Percentiles rank a stretch among this genome's conserved stretches.
These are phyloP conservation scores for Isoetes taiwanensis DNA, from an alignment of 75 land plant genomes.

Conservation along the genomic window DNA sequence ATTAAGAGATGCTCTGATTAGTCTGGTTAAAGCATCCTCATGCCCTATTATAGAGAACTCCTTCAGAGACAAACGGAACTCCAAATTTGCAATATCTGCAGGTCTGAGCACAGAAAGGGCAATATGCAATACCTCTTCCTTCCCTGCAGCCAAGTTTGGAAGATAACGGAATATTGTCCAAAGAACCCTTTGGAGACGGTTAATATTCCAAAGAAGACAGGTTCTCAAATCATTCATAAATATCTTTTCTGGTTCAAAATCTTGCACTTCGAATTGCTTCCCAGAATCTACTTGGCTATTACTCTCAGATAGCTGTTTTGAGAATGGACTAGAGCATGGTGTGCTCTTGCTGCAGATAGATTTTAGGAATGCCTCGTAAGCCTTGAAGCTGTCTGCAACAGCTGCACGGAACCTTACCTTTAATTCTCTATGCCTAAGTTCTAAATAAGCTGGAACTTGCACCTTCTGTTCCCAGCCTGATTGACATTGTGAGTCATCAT, in stretches of 20 bases:
- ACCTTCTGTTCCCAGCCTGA: not conserved
- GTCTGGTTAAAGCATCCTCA: conserved; percentile 13
- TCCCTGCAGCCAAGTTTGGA: conserved; percentile 31
- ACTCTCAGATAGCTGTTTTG: too few relatives aligned
- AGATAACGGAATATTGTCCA: conserved; percentile 27
- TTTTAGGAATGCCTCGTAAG: conserved; percentile 24
- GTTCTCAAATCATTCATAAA: conserved; percentile 25
- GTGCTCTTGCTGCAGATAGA: not conserved
- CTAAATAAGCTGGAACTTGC: conserved; percentile 1
- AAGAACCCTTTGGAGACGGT: conserved; percentile 16
- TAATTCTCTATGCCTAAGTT: conserved; percentile 3
- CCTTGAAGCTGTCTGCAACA: conserved; percentile 17
- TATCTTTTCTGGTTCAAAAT: conserved; percentile 1
- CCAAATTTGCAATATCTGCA: conserved; percentile 20
- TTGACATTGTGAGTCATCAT: not conserved
- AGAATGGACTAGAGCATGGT: not conserved
- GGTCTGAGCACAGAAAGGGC: conserved; percentile 24
- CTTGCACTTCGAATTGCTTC: not conserved
- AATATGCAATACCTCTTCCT: conserved; percentile 24
- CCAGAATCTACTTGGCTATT: too few relatives aligned
- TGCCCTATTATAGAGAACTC: conserved; percentile 35
- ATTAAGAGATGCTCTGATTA: conserved; percentile 26
- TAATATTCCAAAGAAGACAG: conserved; percentile 29
- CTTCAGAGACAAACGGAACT: conserved; percentile 25
- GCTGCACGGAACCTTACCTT: not conserved